These are phyloP conservation scores for Aphanomyces invadans DNA, from an alignment of 352 stramenopile species.

Conservation along the genomic window DNA sequence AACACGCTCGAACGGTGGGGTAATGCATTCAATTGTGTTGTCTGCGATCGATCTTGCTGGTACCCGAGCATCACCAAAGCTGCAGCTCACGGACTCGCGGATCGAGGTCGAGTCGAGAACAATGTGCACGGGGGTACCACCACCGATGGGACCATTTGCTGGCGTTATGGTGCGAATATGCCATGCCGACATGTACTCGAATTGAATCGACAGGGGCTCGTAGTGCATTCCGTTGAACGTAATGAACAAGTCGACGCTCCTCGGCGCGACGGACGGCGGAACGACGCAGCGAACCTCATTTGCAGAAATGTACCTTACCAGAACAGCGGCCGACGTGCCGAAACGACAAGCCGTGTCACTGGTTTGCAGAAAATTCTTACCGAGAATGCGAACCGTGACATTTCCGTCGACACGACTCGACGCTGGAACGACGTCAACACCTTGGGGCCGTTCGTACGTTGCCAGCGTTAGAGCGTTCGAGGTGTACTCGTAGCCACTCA, in stretches of 20 bases:
- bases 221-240: constrained; percentile 8
- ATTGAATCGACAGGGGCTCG: constrained; percentile 21
- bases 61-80: not conserved
- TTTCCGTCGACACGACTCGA: constrained; percentile 25
- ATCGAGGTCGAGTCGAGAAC: not conserved
- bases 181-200: constrained; percentile 36
- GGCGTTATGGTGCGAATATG: constrained; percentile 29
- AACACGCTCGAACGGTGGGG: not conserved
- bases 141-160: constrained; percentile 18
- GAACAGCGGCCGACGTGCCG: not conserved
- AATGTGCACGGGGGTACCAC: constrained; percentile 5
- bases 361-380: constrained; percentile 26
- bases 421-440: constrained; percentile 23
- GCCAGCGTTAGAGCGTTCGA: constrained; percentile 9
- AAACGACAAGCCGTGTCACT: constrained; percentile 29
- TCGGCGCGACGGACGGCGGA: not conserved
- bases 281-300: constrained; percentile 25
- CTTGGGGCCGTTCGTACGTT: constrained; percentile 24
- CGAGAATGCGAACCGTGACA: constrained; percentile 25
- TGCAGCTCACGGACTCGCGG: constrained; percentile 10
- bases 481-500: constrained; percentile 25
- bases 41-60: not conserved
- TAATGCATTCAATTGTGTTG: not conserved
- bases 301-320: constrained; percentile 22
- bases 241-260: constrained; percentile 13